Evolutionary conservation across 495 filamentous ascomycete genomes (phyloP).

Genomic region (Annulohypoxylon nitens): DNA sequence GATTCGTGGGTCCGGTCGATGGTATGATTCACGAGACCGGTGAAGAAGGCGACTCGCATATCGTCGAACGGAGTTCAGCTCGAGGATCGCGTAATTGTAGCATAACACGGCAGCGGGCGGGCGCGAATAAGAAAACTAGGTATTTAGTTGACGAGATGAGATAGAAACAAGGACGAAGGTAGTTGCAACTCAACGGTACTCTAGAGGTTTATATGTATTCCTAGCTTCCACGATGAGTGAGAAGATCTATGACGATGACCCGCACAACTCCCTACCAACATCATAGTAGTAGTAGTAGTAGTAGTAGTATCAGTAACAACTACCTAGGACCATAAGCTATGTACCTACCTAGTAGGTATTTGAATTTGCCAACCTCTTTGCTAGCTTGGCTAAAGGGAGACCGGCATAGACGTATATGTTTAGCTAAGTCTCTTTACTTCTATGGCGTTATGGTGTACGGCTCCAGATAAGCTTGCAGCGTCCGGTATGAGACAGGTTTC

Average conservation of each 20-base stretch:
- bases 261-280: not conserved
- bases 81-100: conserved; percentile 13
- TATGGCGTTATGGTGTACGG: not conserved
- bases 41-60: conserved; percentile 12
- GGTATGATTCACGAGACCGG: conserved; percentile 33
- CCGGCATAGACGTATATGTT: not conserved
- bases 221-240: not conserved
- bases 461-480: conserved; percentile 3
- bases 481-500: not conserved
- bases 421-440: conserved; percentile 4
- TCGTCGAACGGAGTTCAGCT: conserved; percentile 12
- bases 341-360: not conserved
- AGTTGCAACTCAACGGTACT: not conserved
- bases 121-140: not conserved
- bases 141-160: not conserved
- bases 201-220: conserved; percentile 11
- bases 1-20: conserved; percentile 25
- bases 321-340: not conserved
- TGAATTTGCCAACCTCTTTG: not conserved
- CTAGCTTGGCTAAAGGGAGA: conserved; percentile 1
- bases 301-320: too few species aligned
- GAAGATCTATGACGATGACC: conserved; percentile 5
- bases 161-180: conserved; percentile 8
- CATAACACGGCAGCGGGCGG: conserved; percentile 17
- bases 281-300: too few species aligned